Base-by-base conservation (phyloP, 495 filamentous ascomycete genomes). In the Sordaria brevicollis region DNA sequence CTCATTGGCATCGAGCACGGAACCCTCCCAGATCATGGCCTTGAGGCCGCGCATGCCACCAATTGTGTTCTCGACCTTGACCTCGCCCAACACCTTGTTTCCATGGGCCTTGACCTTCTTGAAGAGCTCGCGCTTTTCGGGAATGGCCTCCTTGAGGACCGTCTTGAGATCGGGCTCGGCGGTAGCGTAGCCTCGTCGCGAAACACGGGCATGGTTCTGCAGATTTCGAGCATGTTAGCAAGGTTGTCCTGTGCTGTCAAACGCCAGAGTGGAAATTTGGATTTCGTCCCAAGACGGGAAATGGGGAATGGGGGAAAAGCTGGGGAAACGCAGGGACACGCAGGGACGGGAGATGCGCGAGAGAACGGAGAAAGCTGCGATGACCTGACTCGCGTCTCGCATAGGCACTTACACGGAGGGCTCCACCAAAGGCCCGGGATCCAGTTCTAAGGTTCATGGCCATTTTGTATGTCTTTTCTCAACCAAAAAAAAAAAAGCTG, bases 1-100 rank as follows among this genome's bases (percentile, higher is more conserved):
- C 83, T 99, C 95, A 76, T 98, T 89, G 68, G 95, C 89, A 79
- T 98, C 96, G 35, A 99, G 91, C 8, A 99, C 95, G 13, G 93
- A 97, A 33, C 96, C 95, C 82, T 99, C 95, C 95, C 95, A 99
- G 67, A 99, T 85, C 93, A 99, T 97, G 73, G 93, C 90, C 82
- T 97, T 98, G 31, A 99, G 86, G 7, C 94, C 94, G 80, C 94
- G 92, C 95, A 98, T 98, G 76, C 95, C 95, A 72, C 96, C 96
- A 71, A 97, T 88, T 13, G 91, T 92, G 76, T 94, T 96, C 79
- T 92, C 91, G n/a, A 97, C 87, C 85, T 92, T 96, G 77, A 97
- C 89, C 74, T 97, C 92, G 54, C 96, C 94, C 72, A 98, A 88
- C 33, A 86, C 87, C 74, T 93, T 94, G 70, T 89, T 86, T n/a